Conservation (phyloP, 192 early-diverging fungal genomes). For the Gigaspora rosea region DNA sequence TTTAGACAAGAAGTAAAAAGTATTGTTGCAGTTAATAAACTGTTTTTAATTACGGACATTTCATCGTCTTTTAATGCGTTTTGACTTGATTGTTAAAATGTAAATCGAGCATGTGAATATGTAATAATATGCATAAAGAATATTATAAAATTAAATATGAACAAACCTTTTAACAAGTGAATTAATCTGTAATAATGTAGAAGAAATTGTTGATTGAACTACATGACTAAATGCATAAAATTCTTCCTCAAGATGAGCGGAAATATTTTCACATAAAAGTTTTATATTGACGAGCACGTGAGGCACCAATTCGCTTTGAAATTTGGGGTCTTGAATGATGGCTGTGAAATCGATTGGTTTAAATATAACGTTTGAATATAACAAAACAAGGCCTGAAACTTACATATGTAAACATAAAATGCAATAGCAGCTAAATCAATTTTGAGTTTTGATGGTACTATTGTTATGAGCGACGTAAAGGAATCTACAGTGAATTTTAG, state of each 20-base stretch:
- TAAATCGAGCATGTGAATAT: neutral
- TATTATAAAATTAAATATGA: neutral
- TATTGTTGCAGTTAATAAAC: conserved; percentile 11
- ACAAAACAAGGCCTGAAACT: neutral
- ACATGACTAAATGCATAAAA: conserved; percentile 33
- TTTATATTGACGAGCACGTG: conserved; percentile 51
- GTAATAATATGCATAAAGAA: conserved; percentile 12
- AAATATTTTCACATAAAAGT: conserved; percentile 41
- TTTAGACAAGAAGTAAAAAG: conserved; percentile 18
- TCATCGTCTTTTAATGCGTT: conserved; percentile 2
- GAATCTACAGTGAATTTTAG: conserved; percentile 47
- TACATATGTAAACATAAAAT: conserved; percentile 54
- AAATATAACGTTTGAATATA: neutral
- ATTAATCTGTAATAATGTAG: conserved; percentile 24
- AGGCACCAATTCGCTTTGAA: conserved; percentile 47
- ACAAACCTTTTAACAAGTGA: conserved; percentile 33
- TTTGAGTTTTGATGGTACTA: conserved; percentile 47
- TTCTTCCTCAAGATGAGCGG: conserved; percentile 27
- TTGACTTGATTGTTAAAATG: neutral
- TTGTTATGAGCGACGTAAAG: conserved; percentile 45
- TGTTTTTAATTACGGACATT: conserved; percentile 16
- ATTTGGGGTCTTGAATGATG: conserved; percentile 46
- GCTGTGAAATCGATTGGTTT: conserved; percentile 24
- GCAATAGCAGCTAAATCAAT: conserved; percentile 52
- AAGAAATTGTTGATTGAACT: conserved; percentile 22